These are phyloP conservation scores for Hanseniaspora uvarum DNA, from an alignment of 1,139 yeast species.

Conservation along the genomic window DNA sequence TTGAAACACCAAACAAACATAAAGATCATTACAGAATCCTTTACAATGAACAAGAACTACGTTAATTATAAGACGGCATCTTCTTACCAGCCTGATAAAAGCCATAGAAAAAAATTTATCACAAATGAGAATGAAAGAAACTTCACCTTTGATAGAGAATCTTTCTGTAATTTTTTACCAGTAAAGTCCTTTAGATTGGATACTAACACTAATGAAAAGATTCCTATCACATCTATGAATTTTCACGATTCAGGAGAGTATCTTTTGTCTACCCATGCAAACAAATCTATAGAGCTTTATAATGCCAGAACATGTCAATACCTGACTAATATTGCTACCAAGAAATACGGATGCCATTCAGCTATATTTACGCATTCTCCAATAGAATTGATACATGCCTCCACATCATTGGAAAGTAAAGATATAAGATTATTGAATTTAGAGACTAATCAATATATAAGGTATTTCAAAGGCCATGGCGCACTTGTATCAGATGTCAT, in stretches of 20 bases:
- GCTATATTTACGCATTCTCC: slow-evolving; percentile 77
- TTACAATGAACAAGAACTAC: not conserved
- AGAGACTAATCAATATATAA: slow-evolving; percentile 64
- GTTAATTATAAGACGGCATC: slow-evolving; percentile 2
- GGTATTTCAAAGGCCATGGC: slow-evolving; percentile 82
- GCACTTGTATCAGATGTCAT: slow-evolving; percentile 62
- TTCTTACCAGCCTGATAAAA: slow-evolving; percentile 9
- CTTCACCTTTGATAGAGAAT: slow-evolving; percentile 27
- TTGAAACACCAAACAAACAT: not conserved
- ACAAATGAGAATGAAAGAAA: slow-evolving; percentile 13
- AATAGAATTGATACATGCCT: slow-evolving; percentile 67
- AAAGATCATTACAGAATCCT: too few relatives aligned
- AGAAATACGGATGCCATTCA: slow-evolving; percentile 83
- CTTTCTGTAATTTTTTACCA: slow-evolving; percentile 44
- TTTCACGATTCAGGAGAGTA: slow-evolving; percentile 80
- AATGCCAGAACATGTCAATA: slow-evolving; percentile 61
- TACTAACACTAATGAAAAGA: slow-evolving; percentile 37
- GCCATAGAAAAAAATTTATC: not conserved
- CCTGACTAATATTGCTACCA: slow-evolving; percentile 58
- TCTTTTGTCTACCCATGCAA: slow-evolving; percentile 67
- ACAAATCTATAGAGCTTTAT: slow-evolving; percentile 74
- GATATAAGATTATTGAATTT: slow-evolving; percentile 66
- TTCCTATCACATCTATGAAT: slow-evolving; percentile 67
- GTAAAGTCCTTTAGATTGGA: slow-evolving; percentile 44
- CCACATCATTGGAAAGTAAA: slow-evolving; percentile 60